These are phyloP conservation scores for Morella rubra DNA, from an alignment of 306 rosid genomes.

Conservation along the genomic window DNA sequence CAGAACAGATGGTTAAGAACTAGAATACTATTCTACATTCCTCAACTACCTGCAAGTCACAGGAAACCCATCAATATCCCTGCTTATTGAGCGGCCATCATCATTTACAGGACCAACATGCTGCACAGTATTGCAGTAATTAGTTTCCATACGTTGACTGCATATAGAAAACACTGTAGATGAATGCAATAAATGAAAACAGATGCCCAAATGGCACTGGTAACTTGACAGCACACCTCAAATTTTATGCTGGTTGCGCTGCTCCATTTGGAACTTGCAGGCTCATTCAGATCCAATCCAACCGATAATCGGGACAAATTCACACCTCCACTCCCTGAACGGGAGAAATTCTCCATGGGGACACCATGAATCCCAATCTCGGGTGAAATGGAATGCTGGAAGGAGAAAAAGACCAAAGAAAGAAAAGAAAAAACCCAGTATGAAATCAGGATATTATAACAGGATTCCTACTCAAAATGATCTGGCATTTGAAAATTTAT, in stretches of 20 bases:
- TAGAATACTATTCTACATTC: constrained; percentile 18
- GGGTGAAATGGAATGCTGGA: constrained; percentile 79
- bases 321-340: constrained; percentile 80
- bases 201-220: background rate
- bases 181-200: constrained; percentile 12
- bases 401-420: constrained; percentile 17
- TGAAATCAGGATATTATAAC: constrained; percentile 16
- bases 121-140: constrained; percentile 45
- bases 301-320: constrained; percentile 73
- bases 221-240: constrained; percentile 50
- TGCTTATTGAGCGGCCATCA: constrained; percentile 58
- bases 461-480: constrained; percentile 6
- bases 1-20: constrained; percentile 26
- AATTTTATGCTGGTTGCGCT: constrained; percentile 76
- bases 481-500: constrained; percentile 2
- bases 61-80: constrained; percentile 79
- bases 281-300: constrained; percentile 81
- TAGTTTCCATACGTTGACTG: constrained; percentile 26
- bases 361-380: constrained; percentile 84
- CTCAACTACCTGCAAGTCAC: constrained; percentile 74
- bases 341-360: constrained; percentile 74
- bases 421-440: background rate
- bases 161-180: constrained; percentile 7
- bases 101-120: constrained; percentile 75
- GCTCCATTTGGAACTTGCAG: constrained; percentile 83